These are phyloP conservation scores for Galerina sulciceps DNA, from an alignment of 768 basidiomycete species.

Conservation along the genomic window DNA sequence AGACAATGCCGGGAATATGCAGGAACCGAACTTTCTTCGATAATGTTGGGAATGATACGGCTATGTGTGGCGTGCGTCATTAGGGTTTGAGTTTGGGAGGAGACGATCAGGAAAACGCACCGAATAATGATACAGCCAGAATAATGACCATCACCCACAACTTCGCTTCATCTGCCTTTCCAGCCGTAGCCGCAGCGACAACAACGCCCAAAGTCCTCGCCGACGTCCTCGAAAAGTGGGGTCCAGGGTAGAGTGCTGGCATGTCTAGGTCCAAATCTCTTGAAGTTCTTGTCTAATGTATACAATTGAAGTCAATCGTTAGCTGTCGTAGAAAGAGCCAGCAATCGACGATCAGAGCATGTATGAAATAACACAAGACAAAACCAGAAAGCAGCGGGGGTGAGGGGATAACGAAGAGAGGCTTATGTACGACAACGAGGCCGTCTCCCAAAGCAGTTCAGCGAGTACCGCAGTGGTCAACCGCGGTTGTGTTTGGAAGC, in stretches of 20 bases:
- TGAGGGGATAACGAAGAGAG: too few species aligned
- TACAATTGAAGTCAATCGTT: too few species aligned
- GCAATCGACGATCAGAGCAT: too few species aligned
- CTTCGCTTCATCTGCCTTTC: conserved; percentile 15
- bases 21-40: conserved; percentile 58
- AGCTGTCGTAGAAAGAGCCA: too few species aligned
- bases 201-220: background rate
- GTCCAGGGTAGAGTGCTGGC: background rate
- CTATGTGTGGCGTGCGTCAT: conserved; percentile 30
- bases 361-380: too few species aligned
- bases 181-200: conserved; percentile 5
- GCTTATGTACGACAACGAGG: too few species aligned
- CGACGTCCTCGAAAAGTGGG: background rate
- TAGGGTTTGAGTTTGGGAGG: background rate
- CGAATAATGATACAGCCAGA: conserved; percentile 65
- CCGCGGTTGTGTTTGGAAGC: too few species aligned
- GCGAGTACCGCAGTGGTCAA: too few species aligned
- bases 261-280: too few species aligned
- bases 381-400: too few species aligned
- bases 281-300: too few species aligned
- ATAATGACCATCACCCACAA: conserved; percentile 53
- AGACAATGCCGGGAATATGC: conserved; percentile 67
- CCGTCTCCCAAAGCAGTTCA: too few species aligned
- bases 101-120: conserved; percentile 37
- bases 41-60: conserved; percentile 75